Evolutionary conservation across 805 yeast species (phyloP).

Genomic region (Saccharomycopsis olivae): DNA sequence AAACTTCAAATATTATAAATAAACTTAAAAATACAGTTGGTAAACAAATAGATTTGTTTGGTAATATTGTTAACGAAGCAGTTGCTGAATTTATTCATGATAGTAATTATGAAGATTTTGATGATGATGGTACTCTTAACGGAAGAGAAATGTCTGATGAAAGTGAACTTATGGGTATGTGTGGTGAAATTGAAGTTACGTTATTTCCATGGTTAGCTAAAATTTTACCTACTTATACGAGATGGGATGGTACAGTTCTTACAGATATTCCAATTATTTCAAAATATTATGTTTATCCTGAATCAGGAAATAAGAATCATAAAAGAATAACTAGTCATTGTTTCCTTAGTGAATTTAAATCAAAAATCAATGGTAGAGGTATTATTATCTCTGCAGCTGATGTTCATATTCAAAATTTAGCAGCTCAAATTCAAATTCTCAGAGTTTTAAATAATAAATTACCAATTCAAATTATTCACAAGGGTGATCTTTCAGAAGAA

Average conservation of each 20-base stretch:
- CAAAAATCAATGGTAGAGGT: slow-evolving; percentile 27
- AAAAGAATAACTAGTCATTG: slow-evolving; percentile 27
- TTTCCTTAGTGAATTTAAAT: slow-evolving; percentile 21
- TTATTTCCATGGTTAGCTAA: slow-evolving; percentile 32
- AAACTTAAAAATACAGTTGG: too few relatives aligned
- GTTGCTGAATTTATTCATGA: background rate
- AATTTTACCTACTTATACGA: slow-evolving; percentile 28
- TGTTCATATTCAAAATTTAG: slow-evolving; percentile 22
- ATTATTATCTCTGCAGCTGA: slow-evolving; percentile 25
- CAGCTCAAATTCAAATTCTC: slow-evolving; percentile 31
- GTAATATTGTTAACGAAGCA: background rate
- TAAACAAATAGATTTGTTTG: background rate
- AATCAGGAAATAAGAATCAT: background rate
- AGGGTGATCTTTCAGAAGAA: slow-evolving; percentile 26
- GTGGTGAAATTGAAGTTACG: slow-evolving; percentile 27
- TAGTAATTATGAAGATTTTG: background rate
- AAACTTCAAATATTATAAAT: background rate
- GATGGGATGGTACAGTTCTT: slow-evolving; percentile 26
- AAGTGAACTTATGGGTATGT: slow-evolving; percentile 16
- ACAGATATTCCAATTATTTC: slow-evolving; percentile 26
- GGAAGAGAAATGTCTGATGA: background rate
- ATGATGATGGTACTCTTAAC: background rate
- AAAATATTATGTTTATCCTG: slow-evolving; percentile 5
- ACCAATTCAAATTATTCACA: slow-evolving; percentile 33
- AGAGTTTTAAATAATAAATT: slow-evolving; percentile 26